Conservation (phyloP, 768 basidiomycete genomes). For the Boletus tomentosulus region DNA sequence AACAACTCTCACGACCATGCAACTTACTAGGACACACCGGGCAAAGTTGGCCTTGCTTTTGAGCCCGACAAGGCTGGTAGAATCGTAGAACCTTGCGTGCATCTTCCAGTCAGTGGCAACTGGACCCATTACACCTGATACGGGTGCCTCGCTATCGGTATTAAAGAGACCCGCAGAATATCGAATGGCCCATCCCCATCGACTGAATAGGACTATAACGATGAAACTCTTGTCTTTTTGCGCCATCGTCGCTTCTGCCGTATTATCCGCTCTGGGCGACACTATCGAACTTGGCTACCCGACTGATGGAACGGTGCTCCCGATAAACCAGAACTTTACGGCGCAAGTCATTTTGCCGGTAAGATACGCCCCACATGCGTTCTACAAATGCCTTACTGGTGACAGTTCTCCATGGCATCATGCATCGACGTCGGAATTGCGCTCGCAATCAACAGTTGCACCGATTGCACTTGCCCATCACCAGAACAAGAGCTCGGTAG, state of each 20-base stretch:
- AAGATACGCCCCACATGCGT: not conserved
- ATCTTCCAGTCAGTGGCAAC: not conserved
- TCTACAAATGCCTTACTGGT: not conserved
- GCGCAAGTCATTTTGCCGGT: slow-evolving; percentile 19
- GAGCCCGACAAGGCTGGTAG: not conserved
- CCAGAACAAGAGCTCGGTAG: slow-evolving; percentile 13
- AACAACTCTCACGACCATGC: not conserved
- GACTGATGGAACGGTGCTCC: slow-evolving; percentile 14
- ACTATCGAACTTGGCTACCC: slow-evolving; percentile 22
- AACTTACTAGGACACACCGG: slow-evolving; percentile 1
- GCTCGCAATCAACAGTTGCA: slow-evolving; percentile 15
- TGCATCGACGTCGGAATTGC: slow-evolving; percentile 20
- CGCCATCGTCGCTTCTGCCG: not conserved
- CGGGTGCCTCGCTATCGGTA: not conserved
- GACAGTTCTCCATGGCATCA: slow-evolving; percentile 12
- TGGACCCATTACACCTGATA: not conserved
- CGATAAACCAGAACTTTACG: slow-evolving; percentile 10
- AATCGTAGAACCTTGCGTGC: not conserved
- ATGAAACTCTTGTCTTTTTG: slow-evolving; percentile 7
- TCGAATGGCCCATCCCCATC: not conserved
- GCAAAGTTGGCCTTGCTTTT: slow-evolving; percentile 7
- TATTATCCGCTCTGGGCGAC: slow-evolving; percentile 7
- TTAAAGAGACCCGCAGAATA: not conserved
- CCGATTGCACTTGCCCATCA: slow-evolving; percentile 13
- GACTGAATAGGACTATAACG: not conserved